Conservation (phyloP, 345 rosid species). For the Noccaea caerulescens region DNA sequence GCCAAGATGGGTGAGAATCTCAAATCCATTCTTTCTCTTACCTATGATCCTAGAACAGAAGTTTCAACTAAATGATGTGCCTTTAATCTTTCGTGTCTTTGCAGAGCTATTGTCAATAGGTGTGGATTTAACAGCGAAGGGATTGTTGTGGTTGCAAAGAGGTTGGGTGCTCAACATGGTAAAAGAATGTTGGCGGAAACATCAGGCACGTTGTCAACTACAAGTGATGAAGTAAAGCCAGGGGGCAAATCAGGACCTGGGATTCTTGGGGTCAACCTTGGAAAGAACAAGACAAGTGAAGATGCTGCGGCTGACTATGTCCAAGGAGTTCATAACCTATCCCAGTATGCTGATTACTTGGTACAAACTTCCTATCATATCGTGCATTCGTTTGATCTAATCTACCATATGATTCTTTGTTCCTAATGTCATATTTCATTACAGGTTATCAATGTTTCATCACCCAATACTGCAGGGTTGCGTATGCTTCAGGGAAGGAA, state of each 20-base stretch:
- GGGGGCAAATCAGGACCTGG: slow-evolving; percentile 99
- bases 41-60: background rate
- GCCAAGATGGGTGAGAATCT: slow-evolving; percentile 68
- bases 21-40: background rate
- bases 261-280: slow-evolving; percentile 96
- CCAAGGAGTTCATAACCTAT: slow-evolving; percentile 95
- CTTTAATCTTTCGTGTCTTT: background rate
- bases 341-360: slow-evolving; percentile 98
- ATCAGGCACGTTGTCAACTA: slow-evolving; percentile 62
- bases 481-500: slow-evolving; percentile 97
- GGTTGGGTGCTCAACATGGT: slow-evolving; percentile 98
- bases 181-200: slow-evolving; percentile 91
- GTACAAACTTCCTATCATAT: slow-evolving; percentile 45
- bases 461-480: slow-evolving; percentile 95
- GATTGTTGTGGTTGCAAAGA: slow-evolving; percentile 90
- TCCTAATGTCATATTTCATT: slow-evolving; percentile 12
- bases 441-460: slow-evolving; percentile 96
- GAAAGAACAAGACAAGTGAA: slow-evolving; percentile 96
- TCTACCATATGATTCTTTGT: background rate
- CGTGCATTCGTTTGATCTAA: slow-evolving; percentile 4
- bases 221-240: slow-evolving; percentile 60
- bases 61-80: background rate
- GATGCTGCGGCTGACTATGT: slow-evolving; percentile 95
- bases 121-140: slow-evolving; percentile 99
- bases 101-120: slow-evolving; percentile 91